These are phyloP conservation scores for Cercospora zeae-maydis DNA, from an alignment of 2,329 filamentous ascomycete species.

Conservation along the genomic window DNA sequence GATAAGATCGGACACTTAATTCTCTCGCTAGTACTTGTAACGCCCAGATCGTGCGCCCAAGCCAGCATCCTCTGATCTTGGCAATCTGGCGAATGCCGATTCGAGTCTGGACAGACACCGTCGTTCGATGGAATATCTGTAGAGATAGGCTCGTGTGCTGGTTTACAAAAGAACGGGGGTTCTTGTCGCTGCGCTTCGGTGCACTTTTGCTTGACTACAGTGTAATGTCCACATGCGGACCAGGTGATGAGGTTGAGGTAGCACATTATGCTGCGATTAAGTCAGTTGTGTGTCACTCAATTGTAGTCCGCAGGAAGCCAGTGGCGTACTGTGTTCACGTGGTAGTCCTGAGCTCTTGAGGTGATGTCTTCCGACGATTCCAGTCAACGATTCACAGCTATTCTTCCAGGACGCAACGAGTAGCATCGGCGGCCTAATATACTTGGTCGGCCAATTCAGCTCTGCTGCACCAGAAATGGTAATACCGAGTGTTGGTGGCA, in stretches of 20 bases:
- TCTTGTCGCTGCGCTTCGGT: neutral
- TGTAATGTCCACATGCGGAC: slow-evolving; percentile 1
- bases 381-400: neutral
- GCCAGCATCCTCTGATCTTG: neutral
- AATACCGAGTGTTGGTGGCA: neutral
- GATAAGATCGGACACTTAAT: neutral
- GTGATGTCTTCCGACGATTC: too few species aligned
- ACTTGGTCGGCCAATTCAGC: neutral
- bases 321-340: neutral
- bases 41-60: neutral
- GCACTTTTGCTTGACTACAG: slow-evolving; percentile 3
- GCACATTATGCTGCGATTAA: neutral
- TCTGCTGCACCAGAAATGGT: neutral
- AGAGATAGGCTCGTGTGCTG: neutral
- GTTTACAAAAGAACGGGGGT: neutral
- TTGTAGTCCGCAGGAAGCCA: neutral
- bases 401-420: neutral
- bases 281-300: neutral
- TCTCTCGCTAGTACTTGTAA: neutral
- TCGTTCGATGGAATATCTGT: neutral
- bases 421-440: neutral
- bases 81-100: neutral
- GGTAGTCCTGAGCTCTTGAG: neutral
- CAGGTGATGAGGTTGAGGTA: slow-evolving; percentile 8
- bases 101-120: neutral